A percentile compares a stretch with the other conserved stretches of the same genome.
These are phyloP conservation scores for Peniophora sp. DNA, from an alignment of 1,284 basidiomycete genomes.

Conservation along the genomic window DNA sequence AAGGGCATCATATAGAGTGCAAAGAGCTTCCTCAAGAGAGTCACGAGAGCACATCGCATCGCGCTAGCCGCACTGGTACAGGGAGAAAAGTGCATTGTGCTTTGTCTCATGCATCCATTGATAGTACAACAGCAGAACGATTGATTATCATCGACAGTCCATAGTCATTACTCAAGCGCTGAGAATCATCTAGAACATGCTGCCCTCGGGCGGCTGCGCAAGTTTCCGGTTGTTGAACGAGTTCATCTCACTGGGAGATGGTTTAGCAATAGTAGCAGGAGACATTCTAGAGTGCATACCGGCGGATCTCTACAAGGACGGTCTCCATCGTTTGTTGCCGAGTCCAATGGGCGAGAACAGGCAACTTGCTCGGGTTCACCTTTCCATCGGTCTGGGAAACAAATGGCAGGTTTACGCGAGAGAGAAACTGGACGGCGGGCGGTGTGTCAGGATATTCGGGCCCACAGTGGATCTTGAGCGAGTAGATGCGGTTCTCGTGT, in stretches of 20 bases:
- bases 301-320: constrained; percentile 84
- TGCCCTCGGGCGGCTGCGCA: constrained; percentile 90
- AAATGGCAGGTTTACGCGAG: constrained; percentile 93
- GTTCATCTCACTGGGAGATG: constrained; percentile 86
- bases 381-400: constrained; percentile 72
- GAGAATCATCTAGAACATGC: constrained; percentile 39
- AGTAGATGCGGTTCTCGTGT: constrained; percentile 98
- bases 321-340: constrained; percentile 77
- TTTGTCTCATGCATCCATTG: no score
- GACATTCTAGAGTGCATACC: no score
- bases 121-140: no score
- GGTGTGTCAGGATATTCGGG: constrained; percentile 76
- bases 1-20: no score
- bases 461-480: constrained; percentile 86
- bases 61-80: no score
- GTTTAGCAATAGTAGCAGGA: no score
- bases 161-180: no score
- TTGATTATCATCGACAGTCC: no score
- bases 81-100: no score
- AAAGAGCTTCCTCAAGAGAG: no score
- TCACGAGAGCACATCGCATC: no score
- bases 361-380: constrained; percentile 68
- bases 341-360: constrained; percentile 69
- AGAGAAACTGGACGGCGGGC: constrained; percentile 80
- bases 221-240: constrained; percentile 87